phyloP scores from a whole-genome alignment of 1,139 yeast species.

The Kurtzmaniella quercitrusa region DNA sequence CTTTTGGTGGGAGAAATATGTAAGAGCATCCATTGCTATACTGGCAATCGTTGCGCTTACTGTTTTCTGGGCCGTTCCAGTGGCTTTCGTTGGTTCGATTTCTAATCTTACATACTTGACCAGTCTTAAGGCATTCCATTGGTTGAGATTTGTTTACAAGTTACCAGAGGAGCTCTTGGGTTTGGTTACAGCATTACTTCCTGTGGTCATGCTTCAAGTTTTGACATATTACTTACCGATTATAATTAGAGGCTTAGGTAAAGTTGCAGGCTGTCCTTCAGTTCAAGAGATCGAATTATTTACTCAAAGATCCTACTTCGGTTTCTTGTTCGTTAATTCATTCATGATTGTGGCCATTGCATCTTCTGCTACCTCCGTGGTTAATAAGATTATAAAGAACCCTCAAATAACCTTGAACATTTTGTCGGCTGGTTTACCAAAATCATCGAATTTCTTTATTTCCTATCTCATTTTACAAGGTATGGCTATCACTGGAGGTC shows the following conservation, averaged over 20 bases:
- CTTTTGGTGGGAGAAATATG: conserved; percentile 79
- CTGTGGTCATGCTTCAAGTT: conserved; percentile 61
- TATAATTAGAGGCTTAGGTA: conserved; percentile 69
- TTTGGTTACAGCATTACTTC: conserved; percentile 70
- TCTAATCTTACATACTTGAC: conserved; percentile 68
- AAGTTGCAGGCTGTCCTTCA: conserved; percentile 62
- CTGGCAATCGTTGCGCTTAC: conserved; percentile 57
- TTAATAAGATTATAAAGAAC: conserved; percentile 57
- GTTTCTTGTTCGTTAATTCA: conserved; percentile 65
- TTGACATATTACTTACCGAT: conserved; percentile 79
- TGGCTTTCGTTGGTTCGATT: conserved; percentile 84
- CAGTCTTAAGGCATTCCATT: conserved; percentile 52
- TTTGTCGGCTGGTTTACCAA: conserved; percentile 75
- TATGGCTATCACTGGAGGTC: conserved; percentile 73
- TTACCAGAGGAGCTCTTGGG: conserved; percentile 59
- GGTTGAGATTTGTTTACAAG: conserved; percentile 59
- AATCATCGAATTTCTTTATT: conserved; percentile 82
- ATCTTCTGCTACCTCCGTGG: conserved; percentile 72
- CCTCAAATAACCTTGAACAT: conserved; percentile 68
- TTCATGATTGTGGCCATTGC: conserved; percentile 67
- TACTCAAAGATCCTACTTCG: conserved; percentile 74
- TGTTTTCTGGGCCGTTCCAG: conserved; percentile 88
- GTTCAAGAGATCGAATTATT: conserved; percentile 61
- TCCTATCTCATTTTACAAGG: conserved; percentile 78
- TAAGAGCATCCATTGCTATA: conserved; percentile 55